Percentiles rank a stretch among this genome's conserved stretches.
Conservation (phyloP, 805 yeast species). For the Barnettozyma botsteinii region DNA sequence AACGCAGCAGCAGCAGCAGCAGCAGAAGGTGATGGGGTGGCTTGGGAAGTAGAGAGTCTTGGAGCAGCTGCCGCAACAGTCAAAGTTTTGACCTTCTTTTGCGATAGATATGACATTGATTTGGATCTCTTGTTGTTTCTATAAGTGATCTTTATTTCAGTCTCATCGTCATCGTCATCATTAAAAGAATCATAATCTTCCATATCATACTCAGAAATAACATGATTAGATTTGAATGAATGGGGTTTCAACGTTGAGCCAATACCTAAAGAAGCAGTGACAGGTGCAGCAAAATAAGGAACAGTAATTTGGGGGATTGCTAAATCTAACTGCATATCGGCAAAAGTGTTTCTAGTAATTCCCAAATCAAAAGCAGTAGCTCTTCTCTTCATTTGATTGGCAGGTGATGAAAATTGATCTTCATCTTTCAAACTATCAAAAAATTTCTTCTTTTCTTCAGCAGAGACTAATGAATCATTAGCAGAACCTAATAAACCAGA, state of each 20-base stretch:
- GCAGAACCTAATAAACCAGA: constrained; percentile 1
- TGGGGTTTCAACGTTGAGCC: constrained; percentile 16
- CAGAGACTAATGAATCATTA: constrained; percentile 16
- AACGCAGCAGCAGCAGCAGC: constrained; percentile 74
- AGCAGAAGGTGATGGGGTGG: constrained; percentile 53
- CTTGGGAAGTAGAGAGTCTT: constrained; percentile 58
- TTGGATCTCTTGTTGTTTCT: constrained; percentile 53
- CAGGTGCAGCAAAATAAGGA: constrained; percentile 75
- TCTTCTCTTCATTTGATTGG: constrained; percentile 35
- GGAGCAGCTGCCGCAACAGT: constrained; percentile 87
- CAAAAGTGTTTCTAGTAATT: constrained; percentile 30
- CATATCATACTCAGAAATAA: constrained; percentile 38
- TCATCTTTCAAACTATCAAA: constrained; percentile 22
- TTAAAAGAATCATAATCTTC: constrained; percentile 37
- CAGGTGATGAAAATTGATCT: constrained; percentile 8
- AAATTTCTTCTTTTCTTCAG: constrained; percentile 20
- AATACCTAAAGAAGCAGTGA: constrained; percentile 54
- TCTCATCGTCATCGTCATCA: constrained; percentile 29
- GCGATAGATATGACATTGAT: constrained; percentile 51
- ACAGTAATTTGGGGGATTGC: constrained; percentile 42
- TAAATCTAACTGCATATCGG: constrained; percentile 33
- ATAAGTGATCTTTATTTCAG: constrained; percentile 35
- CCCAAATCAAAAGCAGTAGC: constrained; percentile 51
- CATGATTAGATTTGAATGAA: constrained; percentile 5
- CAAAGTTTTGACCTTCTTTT: constrained; percentile 40